phyloP scores from a whole-genome alignment of 345 rosid genomes.

The Gossypium ekmanianum region DNA sequence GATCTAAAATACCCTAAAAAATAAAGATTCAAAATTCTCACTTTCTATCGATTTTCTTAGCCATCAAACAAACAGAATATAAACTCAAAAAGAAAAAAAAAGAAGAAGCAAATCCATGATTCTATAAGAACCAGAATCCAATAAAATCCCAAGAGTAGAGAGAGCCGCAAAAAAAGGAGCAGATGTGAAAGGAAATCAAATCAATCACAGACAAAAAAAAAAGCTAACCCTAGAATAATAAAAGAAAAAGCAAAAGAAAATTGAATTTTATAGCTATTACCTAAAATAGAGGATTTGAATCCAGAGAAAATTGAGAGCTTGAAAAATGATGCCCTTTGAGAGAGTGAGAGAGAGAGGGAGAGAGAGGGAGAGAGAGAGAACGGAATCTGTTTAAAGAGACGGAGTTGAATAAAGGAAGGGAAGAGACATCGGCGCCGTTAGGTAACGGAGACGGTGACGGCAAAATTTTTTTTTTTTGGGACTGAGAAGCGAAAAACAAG shows the following conservation, averaged over 20 bases:
- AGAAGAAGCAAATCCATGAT: conserved; percentile 11
- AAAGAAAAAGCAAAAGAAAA: neutral
- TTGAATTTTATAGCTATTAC: conserved; percentile 26
- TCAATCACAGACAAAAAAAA: conserved; percentile 12
- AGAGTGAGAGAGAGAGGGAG: neutral
- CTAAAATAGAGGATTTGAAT: conserved; percentile 31
- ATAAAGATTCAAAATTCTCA: neutral
- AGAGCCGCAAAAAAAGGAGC: conserved; percentile 17
- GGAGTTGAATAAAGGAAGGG: conserved; percentile 22
- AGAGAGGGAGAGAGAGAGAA: conserved; percentile 9
- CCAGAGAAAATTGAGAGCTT: conserved; percentile 34
- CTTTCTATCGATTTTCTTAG: conserved; percentile 14
- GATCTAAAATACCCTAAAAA: conserved; percentile 17
- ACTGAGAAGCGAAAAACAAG: neutral
- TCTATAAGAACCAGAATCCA: conserved; percentile 15
- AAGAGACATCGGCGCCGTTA: neutral
- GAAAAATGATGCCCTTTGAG: conserved; percentile 28
- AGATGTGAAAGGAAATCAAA: conserved; percentile 30
- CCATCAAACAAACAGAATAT: conserved; percentile 20
- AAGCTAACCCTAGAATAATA: conserved; percentile 12
- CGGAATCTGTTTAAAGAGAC: conserved; percentile 40
- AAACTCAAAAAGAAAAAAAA: neutral
- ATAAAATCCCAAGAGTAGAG: conserved; percentile 26
- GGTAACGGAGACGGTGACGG: neutral
- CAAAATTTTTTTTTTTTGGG: neutral